Percentiles rank a stretch among this genome's conserved stretches.
Evolutionary conservation across 208 protist genomes (phyloP).

Genomic region (Trypanosoma scelopori): DNA sequence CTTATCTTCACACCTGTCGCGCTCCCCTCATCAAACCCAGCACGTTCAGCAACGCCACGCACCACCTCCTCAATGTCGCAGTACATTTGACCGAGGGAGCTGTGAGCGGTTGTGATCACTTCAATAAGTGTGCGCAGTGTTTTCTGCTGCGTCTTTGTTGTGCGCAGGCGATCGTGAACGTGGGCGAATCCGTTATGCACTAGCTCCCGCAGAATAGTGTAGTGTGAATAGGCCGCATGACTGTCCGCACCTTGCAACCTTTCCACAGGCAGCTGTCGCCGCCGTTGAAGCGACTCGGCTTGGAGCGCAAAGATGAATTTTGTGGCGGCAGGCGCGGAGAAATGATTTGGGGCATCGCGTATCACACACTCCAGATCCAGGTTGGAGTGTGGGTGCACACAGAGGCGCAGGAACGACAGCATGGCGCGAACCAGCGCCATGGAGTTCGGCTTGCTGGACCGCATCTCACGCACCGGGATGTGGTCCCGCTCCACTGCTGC

Average conservation of each 20-base stretch:
- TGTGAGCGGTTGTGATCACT: slow-evolving; percentile 35
- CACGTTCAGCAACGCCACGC: slow-evolving; percentile 38
- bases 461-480: slow-evolving; percentile 59
- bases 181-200: slow-evolving; percentile 52
- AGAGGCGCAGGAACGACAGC: slow-evolving; percentile 62
- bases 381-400: slow-evolving; percentile 54
- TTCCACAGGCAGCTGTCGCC: slow-evolving; percentile 14
- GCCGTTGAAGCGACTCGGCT: slow-evolving; percentile 35
- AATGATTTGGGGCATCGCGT: slow-evolving; percentile 37
- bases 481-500: slow-evolving; percentile 36
- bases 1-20: slow-evolving; percentile 19
- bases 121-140: slow-evolving; percentile 39
- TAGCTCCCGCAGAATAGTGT: slow-evolving; percentile 48
- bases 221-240: slow-evolving; percentile 48
- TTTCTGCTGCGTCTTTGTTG: slow-evolving; percentile 48
- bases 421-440: slow-evolving; percentile 38
- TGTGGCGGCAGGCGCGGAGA: slow-evolving; percentile 29
- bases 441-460: slow-evolving; percentile 34
- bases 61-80: slow-evolving; percentile 53
- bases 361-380: slow-evolving; percentile 61
- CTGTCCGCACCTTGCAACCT: slow-evolving; percentile 16
- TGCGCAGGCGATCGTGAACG: slow-evolving; percentile 30
- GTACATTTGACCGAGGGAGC: slow-evolving; percentile 34
- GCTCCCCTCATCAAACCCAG: slow-evolving; percentile 44
- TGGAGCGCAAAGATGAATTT: slow-evolving; percentile 55